Conservation (phyloP, 306 rosid species). For the Trifolium pratense region DNA sequence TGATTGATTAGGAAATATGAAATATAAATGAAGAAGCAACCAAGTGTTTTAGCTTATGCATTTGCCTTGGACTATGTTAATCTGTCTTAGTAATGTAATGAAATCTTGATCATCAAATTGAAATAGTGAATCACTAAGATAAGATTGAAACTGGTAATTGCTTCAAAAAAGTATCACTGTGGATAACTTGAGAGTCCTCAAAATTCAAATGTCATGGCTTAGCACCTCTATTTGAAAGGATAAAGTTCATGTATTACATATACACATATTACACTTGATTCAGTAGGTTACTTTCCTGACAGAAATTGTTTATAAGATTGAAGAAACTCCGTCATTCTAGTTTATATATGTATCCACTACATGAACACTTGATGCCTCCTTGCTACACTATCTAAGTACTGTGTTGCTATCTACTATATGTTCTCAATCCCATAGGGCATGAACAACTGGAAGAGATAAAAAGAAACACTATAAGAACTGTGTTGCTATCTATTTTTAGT, state of each 20-base stretch:
- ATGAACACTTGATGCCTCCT: constrained; percentile 38
- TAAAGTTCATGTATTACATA: constrained; percentile 37
- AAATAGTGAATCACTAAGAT: constrained; percentile 36
- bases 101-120: constrained; percentile 26
- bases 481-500: no score
- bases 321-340: constrained; percentile 31
- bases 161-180: constrained; percentile 39
- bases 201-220: constrained; percentile 38
- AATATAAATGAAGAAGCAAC: no score
- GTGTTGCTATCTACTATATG: constrained; percentile 38
- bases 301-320: constrained; percentile 42
- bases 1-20: no score
- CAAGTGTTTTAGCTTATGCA: no score
- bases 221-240: constrained; percentile 38
- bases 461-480: neutral
- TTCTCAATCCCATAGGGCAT: constrained; percentile 24
- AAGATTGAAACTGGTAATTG: constrained; percentile 34
- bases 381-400: constrained; percentile 26
- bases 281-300: constrained; percentile 35
- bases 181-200: constrained; percentile 42
- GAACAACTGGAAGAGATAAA: constrained; percentile 37
- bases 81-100: no score
- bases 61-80: no score
- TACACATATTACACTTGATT: constrained; percentile 46
- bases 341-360: constrained; percentile 31